Evolutionary conservation across 495 filamentous ascomycete genomes (phyloP).

Genomic region (Lophium mytilinum): DNA sequence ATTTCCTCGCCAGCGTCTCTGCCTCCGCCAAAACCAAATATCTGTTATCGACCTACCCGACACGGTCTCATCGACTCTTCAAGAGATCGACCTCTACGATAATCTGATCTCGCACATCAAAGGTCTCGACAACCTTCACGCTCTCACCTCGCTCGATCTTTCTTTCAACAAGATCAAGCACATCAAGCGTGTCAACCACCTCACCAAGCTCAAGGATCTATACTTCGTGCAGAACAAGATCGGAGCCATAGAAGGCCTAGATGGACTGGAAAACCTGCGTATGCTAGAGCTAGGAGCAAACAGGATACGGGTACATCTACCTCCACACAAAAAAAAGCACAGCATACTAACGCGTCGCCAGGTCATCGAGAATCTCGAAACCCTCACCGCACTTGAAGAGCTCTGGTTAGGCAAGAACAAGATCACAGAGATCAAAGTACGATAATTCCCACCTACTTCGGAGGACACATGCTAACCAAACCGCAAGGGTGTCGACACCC

Average conservation of each 20-base stretch:
- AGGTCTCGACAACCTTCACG: conserved; percentile 66
- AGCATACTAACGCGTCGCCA: neutral
- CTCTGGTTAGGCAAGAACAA: conserved; percentile 99
- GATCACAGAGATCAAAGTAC: conserved; percentile 72
- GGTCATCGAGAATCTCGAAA: conserved; percentile 73
- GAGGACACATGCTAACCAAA: neutral
- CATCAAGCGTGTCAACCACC: conserved; percentile 79
- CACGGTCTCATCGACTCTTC: conserved; percentile 52
- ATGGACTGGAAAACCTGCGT: conserved; percentile 60
- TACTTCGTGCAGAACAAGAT: conserved; percentile 97
- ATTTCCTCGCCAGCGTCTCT: conserved; percentile 53
- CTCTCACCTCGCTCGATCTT: conserved; percentile 75
- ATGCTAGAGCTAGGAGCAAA: conserved; percentile 92
- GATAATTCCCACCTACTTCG: neutral
- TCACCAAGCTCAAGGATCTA: conserved; percentile 71
- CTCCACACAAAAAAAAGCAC: neutral
- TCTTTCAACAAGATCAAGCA: conserved; percentile 99
- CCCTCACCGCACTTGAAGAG: conserved; percentile 65
- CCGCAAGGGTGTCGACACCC: conserved; percentile 51
- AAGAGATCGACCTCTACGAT: conserved; percentile 93
- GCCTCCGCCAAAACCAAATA: conserved; percentile 90
- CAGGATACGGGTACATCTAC: conserved; percentile 55
- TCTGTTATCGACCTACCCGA: conserved; percentile 65
- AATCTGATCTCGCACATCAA: conserved; percentile 87
- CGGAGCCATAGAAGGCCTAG: conserved; percentile 72